These are phyloP conservation scores for Ascochyta fabae DNA, from an alignment of 2,329 filamentous ascomycete genomes.

Conservation along the genomic window DNA sequence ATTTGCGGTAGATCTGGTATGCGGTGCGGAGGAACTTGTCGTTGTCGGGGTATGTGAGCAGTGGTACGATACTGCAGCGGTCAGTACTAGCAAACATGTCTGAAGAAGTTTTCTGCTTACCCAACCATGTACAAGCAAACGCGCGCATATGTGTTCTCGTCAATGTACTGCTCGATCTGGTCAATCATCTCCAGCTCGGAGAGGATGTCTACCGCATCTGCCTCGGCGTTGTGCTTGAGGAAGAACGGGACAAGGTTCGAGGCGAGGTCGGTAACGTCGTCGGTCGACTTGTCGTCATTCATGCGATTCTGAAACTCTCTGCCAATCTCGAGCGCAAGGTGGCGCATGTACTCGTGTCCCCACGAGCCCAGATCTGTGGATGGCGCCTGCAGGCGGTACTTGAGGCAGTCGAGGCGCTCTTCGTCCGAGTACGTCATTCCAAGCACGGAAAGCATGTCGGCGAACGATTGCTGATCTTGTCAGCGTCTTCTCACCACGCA, in stretches of 20 bases:
- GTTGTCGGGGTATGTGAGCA: constrained; percentile 97
- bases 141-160: constrained; percentile 90
- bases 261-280: constrained; percentile 86
- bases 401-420: constrained; percentile 92
- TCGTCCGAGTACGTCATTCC: constrained; percentile 99
- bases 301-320: constrained; percentile 90
- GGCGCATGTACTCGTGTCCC: constrained; percentile 98
- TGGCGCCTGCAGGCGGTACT: constrained; percentile 89
- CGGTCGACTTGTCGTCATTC: constrained; percentile 80
- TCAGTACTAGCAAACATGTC: constrained; percentile 25
- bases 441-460: constrained; percentile 94
- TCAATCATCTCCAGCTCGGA: constrained; percentile 98
- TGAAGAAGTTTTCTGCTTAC: constrained; percentile 30
- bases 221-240: constrained; percentile 95
- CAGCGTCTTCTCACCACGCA: constrained; percentile 16
- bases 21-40: constrained; percentile 92
- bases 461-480: constrained; percentile 69
- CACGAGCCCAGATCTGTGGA: constrained; percentile 93
- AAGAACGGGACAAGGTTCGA: constrained; percentile 89
- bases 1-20: constrained; percentile 90
- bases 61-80: constrained; percentile 79
- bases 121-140: constrained; percentile 97
- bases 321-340: constrained; percentile 93
- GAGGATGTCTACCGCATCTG: constrained; percentile 94
- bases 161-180: constrained; percentile 83